Base-by-base conservation (phyloP, 2,329 filamentous ascomycete species). In the Mycogone perniciosa region DNA sequence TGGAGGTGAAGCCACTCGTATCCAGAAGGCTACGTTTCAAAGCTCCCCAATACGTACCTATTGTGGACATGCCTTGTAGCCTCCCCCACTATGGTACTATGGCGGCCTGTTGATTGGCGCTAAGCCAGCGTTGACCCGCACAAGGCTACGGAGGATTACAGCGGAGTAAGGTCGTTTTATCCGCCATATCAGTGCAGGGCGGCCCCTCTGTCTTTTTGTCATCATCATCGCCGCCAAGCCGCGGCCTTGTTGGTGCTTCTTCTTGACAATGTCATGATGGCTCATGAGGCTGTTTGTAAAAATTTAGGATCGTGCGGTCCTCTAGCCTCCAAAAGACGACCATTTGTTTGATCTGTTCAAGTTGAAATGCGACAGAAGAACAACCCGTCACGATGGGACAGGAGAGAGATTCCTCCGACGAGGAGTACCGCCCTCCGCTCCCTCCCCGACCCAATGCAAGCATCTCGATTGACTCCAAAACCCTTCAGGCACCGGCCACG, bases 401-500 rank as follows among this genome's bases (percentile, higher is more conserved):
- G 46, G 65, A 64, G 49, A 59, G 57, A 52, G 54, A 49, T 47
- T 55, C 64, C 43, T 51, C 54, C 52, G 63, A 67, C 56, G 73
- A 76, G 62, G 74, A 75, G 50, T 70, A 68, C 20, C 76, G 75
- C 49, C 79, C 79, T 56, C 78, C 78, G 48, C 71, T 81, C 47
- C 80, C 79, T n/a, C 76, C 79, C 30, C 73, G 77, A 51, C 73
- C 73, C 43, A 57, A 65, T 26, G 67, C 66, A 29, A 69, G 62
- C 48, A 55, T 63, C 40, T 58, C 66, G 38, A 44, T 70, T 54
- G 65, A 77, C 54, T 7, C 70, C 42, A 58, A 68, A 68, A 56
- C 69, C 67, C 62, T 74, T 49, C 75, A 73, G 56, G 83, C 86
- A 2, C 83, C 82, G 53, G 82, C 92, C 44, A 96, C 91, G 4